Base-by-base conservation (phyloP, 139 green algal genomes). In the Micractinium conductrix region DNA sequence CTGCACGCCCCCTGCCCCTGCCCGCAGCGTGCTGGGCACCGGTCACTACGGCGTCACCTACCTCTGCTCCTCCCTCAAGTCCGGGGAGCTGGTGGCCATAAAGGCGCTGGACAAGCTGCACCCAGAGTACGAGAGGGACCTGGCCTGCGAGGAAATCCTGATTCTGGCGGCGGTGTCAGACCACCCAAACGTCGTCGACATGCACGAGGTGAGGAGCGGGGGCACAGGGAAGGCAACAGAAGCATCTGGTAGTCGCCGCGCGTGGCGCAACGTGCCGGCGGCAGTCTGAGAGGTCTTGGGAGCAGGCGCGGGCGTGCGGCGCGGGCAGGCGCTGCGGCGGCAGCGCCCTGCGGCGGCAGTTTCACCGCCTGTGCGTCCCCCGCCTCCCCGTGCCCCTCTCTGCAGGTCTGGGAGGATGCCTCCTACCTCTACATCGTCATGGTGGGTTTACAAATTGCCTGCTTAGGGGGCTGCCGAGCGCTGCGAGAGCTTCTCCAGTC, bases 381-480 rank as follows among this genome's bases (percentile, higher is more conserved):
- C n/a, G n/a, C n/a, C n/a, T n/a, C n/a, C n/a, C n/a, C n/a, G n/a
- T n/a, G n/a, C n/a, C n/a, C n/a, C n/a, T n/a, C n/a, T n/a, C n/a
- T n/a, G n/a, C n/a, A n/a, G n/a, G n/a, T n/a, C n/a, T 90, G 95
- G 50, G 95, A 98, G 53, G 85, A 93, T 17, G 70, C 86, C 4
- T 55, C 40, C 19, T 78, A 91, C 42, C 86, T 98, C 44, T 96
- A 92, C 86, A 84, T 98, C 30, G 91, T 98, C 19, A 96, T 97
- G 95, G 78, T 83, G 78, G 70, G 70, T 58, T n/a, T n/a, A n/a
- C n/a, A n/a, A n/a, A n/a, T n/a, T n/a, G 48, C 48, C 48, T 58
- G 48, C 48, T 10, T 58, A n/a, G 12, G 14, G 48, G 14, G 48
- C 48, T 58, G 48, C 12, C 48, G 48, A 14, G 48, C 12, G 48